Evolutionary conservation across 2,329 filamentous ascomycete species (phyloP).

Genomic region (Fusarium bactridioides): DNA sequence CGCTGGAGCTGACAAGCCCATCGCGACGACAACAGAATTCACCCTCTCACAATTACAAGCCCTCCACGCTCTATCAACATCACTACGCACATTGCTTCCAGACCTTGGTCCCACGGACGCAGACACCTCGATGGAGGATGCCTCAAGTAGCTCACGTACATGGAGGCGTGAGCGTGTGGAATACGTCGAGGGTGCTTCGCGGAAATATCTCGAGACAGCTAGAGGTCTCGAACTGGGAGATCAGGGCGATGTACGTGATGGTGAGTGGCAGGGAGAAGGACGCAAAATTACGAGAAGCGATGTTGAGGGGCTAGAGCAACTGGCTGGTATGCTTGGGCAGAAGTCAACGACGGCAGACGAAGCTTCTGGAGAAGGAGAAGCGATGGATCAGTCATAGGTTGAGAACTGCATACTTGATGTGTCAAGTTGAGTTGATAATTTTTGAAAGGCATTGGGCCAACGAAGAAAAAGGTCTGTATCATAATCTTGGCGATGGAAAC

Average conservation of each 20-base stretch:
- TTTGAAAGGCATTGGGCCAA: slow-evolving; percentile 22
- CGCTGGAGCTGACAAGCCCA: slow-evolving; percentile 61
- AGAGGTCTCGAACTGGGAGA: slow-evolving; percentile 71
- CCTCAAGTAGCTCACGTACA: slow-evolving; percentile 54
- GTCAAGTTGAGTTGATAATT: not conserved
- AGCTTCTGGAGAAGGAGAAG: slow-evolving; percentile 19
- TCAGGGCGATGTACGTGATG: slow-evolving; percentile 69
- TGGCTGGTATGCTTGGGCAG: slow-evolving; percentile 55
- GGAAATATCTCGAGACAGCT: slow-evolving; percentile 76
- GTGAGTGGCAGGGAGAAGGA: slow-evolving; percentile 68
- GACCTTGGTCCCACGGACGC: slow-evolving; percentile 57
- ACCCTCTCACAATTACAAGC: slow-evolving; percentile 84
- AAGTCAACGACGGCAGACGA: not conserved
- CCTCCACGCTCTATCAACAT: slow-evolving; percentile 70
- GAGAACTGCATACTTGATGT: not conserved
- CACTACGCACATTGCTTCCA: slow-evolving; percentile 71
- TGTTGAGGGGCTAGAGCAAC: slow-evolving; percentile 64
- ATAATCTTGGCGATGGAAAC: not conserved
- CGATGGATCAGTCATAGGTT: slow-evolving; percentile 43
- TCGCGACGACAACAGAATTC: slow-evolving; percentile 78
- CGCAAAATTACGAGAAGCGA: slow-evolving; percentile 59
- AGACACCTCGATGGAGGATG: slow-evolving; percentile 43
- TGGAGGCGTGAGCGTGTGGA: slow-evolving; percentile 76
- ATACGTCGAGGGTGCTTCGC: slow-evolving; percentile 84
- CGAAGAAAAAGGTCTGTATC: not conserved